Conservation (phyloP, 2,329 filamentous ascomycete genomes). For the Colletotrichum cereale region DNA sequence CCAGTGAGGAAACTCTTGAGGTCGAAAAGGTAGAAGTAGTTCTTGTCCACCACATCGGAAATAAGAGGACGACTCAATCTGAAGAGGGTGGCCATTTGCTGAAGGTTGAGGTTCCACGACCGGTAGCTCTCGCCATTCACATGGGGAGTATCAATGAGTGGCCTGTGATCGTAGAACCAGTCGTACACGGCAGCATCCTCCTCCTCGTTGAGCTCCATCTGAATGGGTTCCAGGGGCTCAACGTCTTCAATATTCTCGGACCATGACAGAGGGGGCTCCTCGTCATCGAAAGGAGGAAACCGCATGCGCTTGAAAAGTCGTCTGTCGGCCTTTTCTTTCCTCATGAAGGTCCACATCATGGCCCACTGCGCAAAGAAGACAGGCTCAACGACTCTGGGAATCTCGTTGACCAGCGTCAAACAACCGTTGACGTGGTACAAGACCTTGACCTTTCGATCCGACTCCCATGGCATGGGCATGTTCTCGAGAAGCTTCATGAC, state of each 20-base stretch:
- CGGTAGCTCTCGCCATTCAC: constrained; percentile 98
- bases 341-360: constrained; percentile 99
- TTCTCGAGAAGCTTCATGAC: constrained; percentile 98
- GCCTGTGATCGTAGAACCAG: constrained; percentile 97
- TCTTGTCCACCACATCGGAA: constrained; percentile 93
- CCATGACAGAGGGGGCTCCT: constrained; percentile 97
- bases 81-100: constrained; percentile 96
- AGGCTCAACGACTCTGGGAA: constrained; percentile 94
- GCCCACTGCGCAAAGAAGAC: constrained; percentile 99
- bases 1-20: constrained; percentile 94
- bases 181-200: constrained; percentile 93
- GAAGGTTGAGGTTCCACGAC: constrained; percentile 90
- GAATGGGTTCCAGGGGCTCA: constrained; percentile 95
- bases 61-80: constrained; percentile 91
- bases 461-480: constrained; percentile 99
- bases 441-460: constrained; percentile 94
- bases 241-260: constrained; percentile 99
- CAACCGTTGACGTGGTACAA: constrained; percentile 99
- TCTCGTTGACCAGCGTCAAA: constrained; percentile 96
- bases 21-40: constrained; percentile 98
- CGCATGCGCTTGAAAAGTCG: constrained; percentile 98
- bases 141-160: constrained; percentile 89
- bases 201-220: constrained; percentile 96
- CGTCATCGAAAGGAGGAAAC: constrained; percentile 98
- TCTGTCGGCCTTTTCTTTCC: constrained; percentile 96